A percentile compares a stretch with the other conserved stretches of the same genome.
Conservation (phyloP, 495 filamentous ascomycete genomes). For the Lophiotrema nucula region DNA sequence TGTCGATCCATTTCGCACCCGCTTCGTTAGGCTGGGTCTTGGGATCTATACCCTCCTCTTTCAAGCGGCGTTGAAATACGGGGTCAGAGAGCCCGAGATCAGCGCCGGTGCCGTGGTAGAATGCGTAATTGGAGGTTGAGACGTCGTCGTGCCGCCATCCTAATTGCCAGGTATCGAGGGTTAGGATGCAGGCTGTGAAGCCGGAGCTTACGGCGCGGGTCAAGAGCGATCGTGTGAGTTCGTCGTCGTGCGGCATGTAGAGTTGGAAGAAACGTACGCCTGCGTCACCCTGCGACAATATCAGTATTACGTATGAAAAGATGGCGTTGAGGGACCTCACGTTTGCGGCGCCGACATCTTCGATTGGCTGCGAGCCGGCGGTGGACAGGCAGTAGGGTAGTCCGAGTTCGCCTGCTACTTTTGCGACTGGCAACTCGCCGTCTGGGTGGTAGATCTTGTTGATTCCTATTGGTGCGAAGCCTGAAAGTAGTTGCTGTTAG, state of each 20-base stretch:
- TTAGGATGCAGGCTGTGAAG: constrained; percentile 60
- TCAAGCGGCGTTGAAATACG: constrained; percentile 54
- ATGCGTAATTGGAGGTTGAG: constrained; percentile 59
- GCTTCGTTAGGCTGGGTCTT: constrained; percentile 51
- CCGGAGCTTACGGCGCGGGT: constrained; percentile 54
- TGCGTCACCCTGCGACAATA: too few species aligned
- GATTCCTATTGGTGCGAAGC: constrained; percentile 66
- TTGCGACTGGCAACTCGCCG: constrained; percentile 58
- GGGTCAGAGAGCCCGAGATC: constrained; percentile 60
- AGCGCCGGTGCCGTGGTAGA: constrained; percentile 57
- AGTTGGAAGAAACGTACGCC: constrained; percentile 65
- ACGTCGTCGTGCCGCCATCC: constrained; percentile 66
- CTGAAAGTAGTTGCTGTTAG: too few species aligned
- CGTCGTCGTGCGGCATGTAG: constrained; percentile 65
- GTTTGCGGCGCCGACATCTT: constrained; percentile 61
- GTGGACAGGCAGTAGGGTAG: constrained; percentile 41
- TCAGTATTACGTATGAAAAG: too few species aligned
- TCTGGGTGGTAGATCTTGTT: constrained; percentile 62
- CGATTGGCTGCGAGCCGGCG: constrained; percentile 61
- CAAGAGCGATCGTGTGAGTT: constrained; percentile 55
- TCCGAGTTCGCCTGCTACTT: constrained; percentile 21
- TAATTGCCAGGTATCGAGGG: constrained; percentile 64
- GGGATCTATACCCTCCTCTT: constrained; percentile 54
- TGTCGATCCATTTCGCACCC: constrained; percentile 62
- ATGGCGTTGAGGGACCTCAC: too few species aligned